Evolutionary conservation across 257 asterid species (phyloP), one percentile per base, ranked within the genome.

Genomic region (Solanum appendiculatum): DNA sequence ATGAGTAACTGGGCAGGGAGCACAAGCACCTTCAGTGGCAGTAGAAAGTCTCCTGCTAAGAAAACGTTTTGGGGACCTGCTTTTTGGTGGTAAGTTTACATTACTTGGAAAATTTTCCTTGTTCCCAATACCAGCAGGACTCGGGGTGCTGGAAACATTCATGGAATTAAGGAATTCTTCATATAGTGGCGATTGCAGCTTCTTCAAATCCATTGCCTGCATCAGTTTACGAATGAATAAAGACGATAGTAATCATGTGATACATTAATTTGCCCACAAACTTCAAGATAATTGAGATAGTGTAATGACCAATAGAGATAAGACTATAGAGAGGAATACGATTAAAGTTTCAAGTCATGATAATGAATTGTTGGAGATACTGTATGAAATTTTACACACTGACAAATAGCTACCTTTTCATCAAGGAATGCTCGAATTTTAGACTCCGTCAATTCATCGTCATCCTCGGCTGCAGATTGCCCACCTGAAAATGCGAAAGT

Each of bases 101-200:
- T 92, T 96, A 89, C 89, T 94, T 44, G 94, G 86, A 75, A 93
- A 86, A 86, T 97, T 97, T 92, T 97, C 99, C 93, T 95, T 96
- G 92, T 94, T 92, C 69, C 93, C 95, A 82, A 86, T 80, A 83
- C 89, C 94, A 86, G 86, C 91, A 75, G 93, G 93, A 91, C 93
- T 93, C 25, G 93, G 82, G 86, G 97, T 89, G 85, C 87, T 86
- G 86, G 93, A 90, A 88, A 94, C 92, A 88, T 92, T 97, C 93
- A 93, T 85, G 23, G 99, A 96, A 87, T 94, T 97, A 88, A 94
- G 94, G 90, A 97, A 96, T 88, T 94, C 92, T 90, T 92, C 97
- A 90, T 93, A 97, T 86, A 97, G 93, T 80, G 99, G 99, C 31
- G 97, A 92, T 86, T 97, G 98, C 92, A 97, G 95, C 93, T 93